Conservation (phyloP, 768 basidiomycete genomes). For the Hydnum rufescens region DNA sequence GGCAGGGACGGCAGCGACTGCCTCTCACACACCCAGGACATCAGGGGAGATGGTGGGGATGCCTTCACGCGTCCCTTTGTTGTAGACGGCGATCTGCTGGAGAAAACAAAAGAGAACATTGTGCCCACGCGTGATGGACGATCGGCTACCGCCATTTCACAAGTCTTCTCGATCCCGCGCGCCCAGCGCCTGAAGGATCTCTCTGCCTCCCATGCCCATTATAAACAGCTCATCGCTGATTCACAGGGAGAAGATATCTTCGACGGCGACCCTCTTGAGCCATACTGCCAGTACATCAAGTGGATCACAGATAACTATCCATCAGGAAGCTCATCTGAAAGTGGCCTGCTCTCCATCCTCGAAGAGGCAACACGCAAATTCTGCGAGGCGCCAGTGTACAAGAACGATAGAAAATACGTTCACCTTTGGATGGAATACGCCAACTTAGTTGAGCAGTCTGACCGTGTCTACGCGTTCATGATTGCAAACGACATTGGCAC, state of each 20-base stretch:
- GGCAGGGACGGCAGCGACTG: too few relatives aligned
- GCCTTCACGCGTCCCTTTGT: too few relatives aligned
- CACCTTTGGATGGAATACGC: conserved; percentile 85
- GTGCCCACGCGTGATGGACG: conserved; percentile 23
- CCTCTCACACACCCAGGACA: too few relatives aligned
- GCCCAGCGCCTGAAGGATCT: conserved; percentile 42
- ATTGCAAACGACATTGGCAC: conserved; percentile 80
- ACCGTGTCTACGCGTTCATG: conserved; percentile 69
- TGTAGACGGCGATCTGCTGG: conserved; percentile 24
- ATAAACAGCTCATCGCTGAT: conserved; percentile 18
- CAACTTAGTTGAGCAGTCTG: conserved; percentile 49
- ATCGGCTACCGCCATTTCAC: conserved; percentile 24
- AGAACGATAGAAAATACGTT: conserved; percentile 63
- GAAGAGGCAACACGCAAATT: conserved; percentile 72
- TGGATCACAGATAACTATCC: conserved; percentile 84
- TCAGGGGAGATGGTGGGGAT: too few relatives aligned
- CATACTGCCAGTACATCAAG: conserved; percentile 70
- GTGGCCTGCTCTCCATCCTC: conserved; percentile 61
- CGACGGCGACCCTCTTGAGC: conserved; percentile 62
- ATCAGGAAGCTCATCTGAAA: conserved; percentile 40
- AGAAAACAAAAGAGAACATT: conserved; percentile 29
- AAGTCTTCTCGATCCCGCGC: conserved; percentile 24
- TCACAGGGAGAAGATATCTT: conserved; percentile 26
- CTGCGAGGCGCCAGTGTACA: conserved; percentile 65
- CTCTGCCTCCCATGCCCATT: conserved; percentile 20